Evolutionary conservation across 768 basidiomycete genomes (phyloP), one percentile per base, ranked within the genome.

Genomic region (Leccinum boreale): DNA sequence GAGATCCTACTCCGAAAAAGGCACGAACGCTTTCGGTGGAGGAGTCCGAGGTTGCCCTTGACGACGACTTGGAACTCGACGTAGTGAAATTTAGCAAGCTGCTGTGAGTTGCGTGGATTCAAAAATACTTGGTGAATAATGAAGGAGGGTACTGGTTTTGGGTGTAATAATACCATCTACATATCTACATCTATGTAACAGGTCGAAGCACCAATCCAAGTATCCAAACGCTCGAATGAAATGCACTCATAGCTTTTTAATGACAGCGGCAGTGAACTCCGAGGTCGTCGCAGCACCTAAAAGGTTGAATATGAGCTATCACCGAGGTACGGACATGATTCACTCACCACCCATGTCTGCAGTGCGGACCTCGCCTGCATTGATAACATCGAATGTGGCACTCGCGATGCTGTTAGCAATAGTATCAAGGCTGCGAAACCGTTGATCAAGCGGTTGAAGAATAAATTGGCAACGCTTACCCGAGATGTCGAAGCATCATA

Each of bases 401-500:
- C 83, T 80, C 29, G 97, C 93, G 69, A 99, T 97, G 68, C 77
- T 86, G 79, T 98, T 97, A 49, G 97, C 97, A 65, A 96, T 87
- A 62, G 85, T 74, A 74, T 98, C 94, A 56, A 98, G 89, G 50
- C 92, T 94, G 53, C 67, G 56, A 26, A 21, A 17, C 46, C 29
- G 46, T 59, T 60, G 17, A 49, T 58, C 46, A 58, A 19, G 33
- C 5, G 54, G 39, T 19, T 28, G 68, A 50, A 70, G 66, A 62
- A 57, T 65, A 17, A 17, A 50, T 7, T 2, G 1, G 15, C 24
- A 19, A 19, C 52, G 71, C 85, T 69, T 76, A 94, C 85, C 96
- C 96, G 58, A 98, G 85, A 73, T 97, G 94, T 65, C 96, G 83
- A 62, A 99, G 85, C 87, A 99, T 92, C 88, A 99, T 96, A 42